Evolutionary conservation across 148 eudicot species (phyloP), one percentile per base, ranked within the genome.

Genomic region (Chenopodium formosanum): DNA sequence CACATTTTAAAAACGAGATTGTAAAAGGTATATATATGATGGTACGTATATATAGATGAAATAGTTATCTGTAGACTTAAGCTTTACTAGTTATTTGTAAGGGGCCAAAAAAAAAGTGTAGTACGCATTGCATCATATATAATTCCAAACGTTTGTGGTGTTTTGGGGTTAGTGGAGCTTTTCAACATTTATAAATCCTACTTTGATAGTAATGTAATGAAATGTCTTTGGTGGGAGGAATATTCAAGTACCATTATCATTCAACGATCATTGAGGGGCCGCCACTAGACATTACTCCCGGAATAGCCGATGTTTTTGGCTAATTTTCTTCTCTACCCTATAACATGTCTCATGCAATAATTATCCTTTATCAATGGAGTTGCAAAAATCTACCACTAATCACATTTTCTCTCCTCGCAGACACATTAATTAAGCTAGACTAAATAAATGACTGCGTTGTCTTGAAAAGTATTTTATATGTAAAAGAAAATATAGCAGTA

Each of bases 181-280:
- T 40, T 46, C 20, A 2, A 79, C 9, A 40, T 37, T 37, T 1
- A 40, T 4, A 40, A 40, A 10, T 47, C 17, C 27, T 48, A 29
- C 75, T 72, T 72, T 72, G 75, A 72, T 72, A 72, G 56, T 44
- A 72, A 72, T 40, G 74, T 70, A 69, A 69, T 69, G n/a, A 1
- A 29, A 34, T 46, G 75, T 46, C 75, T 29, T 74, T 74, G 63
- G 82, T 56, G 82, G 76, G 71, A 70, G 65, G 82, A 53, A 50
- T 79, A 79, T 79, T 74, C 74, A 68, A 79, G 75, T 79, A 58
- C 75, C 52, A 66, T 69, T 70, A 79, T 68, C 16, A 79, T 56
- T 67, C 16, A 73, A 25, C 73, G 75, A 69, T 79, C 74, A n/a
- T 27, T 2, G 16, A 31, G 82, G 81, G 82, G 75, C 75, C 82